Percentiles rank a stretch among this genome's conserved stretches.
Evolutionary conservation across 2,329 filamentous ascomycete species (phyloP).

Genomic region (Beauveria bassiana): DNA sequence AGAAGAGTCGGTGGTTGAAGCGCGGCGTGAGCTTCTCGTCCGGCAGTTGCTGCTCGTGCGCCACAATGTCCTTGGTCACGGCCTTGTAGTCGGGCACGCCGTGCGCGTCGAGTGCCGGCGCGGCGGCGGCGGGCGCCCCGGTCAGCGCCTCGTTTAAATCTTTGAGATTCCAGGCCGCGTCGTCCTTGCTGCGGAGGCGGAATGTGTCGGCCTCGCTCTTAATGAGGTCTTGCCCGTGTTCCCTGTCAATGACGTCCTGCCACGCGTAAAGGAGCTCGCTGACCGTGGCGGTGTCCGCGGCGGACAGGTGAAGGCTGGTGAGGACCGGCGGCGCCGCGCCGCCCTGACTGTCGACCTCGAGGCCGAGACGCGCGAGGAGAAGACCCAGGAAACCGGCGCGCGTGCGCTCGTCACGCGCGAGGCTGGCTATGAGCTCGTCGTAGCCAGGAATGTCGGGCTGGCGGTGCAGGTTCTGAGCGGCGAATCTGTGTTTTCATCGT

Average conservation of each 20-base stretch:
- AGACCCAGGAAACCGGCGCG: conserved; percentile 71
- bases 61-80: conserved; percentile 64
- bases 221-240: conserved; percentile 63
- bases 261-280: conserved; percentile 58
- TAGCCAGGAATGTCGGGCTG: conserved; percentile 63
- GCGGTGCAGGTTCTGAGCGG: conserved; percentile 65
- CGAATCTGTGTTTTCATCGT: conserved; percentile 55
- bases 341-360: conserved; percentile 66
- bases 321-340: conserved; percentile 66
- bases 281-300: conserved; percentile 56
- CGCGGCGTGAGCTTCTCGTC: conserved; percentile 67
- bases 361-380: conserved; percentile 69
- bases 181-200: conserved; percentile 60
- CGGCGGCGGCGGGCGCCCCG: conserved; percentile 14
- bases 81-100: conserved; percentile 68
- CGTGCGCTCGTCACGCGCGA: conserved; percentile 61
- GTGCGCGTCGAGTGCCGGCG: conserved; percentile 31
- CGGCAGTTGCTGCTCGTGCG: conserved; percentile 63
- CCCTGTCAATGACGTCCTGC: conserved; percentile 58
- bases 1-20: conserved; percentile 80
- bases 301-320: conserved; percentile 75
- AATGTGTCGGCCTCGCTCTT: conserved; percentile 79
- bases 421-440: conserved; percentile 55
- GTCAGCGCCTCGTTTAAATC: conserved; percentile 47
- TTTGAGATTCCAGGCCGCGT: conserved; percentile 46